Conservation (phyloP, 177 flowering plant genomes). For the Vitis hybrid region DNA sequence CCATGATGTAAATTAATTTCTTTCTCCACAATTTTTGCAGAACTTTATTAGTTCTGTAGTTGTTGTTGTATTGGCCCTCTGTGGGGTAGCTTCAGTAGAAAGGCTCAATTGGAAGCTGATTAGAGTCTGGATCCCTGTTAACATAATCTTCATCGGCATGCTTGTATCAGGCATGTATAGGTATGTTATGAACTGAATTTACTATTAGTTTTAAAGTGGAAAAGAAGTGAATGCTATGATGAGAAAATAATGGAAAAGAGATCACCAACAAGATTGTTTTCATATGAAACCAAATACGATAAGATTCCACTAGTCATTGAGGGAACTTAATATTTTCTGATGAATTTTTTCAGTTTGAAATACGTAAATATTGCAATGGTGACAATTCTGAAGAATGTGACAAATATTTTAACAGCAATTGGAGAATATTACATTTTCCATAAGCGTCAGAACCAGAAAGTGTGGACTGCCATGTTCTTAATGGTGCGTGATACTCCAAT, state of each 20-base stretch:
- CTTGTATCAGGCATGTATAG: conserved; percentile 70
- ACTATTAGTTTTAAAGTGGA: neutral
- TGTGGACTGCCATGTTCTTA: conserved; percentile 11
- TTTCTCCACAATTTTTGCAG: conserved; percentile 40
- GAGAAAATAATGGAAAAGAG: no score
- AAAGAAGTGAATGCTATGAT: neutral
- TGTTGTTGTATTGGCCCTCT: conserved; percentile 40
- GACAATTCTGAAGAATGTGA: conserved; percentile 83
- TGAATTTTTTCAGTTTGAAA: conserved; percentile 62
- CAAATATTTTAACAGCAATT: conserved; percentile 75
- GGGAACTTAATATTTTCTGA: neutral
- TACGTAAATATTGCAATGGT: conserved; percentile 87
- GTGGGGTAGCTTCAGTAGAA: conserved; percentile 61
- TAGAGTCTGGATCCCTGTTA: conserved; percentile 76
- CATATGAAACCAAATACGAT: neutral
- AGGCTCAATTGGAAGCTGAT: conserved; percentile 68
- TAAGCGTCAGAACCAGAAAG: conserved; percentile 48
- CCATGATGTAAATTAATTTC: neutral
- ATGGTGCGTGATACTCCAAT: conserved; percentile 50
- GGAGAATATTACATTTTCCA: conserved; percentile 72
- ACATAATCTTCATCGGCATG: conserved; percentile 85
- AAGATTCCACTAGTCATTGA: neutral
- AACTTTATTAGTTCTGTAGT: conserved; percentile 58
- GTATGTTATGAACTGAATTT: conserved; percentile 21
- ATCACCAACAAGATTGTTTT: neutral